Conservation (phyloP, 306 rosid genomes). For the Quercus agrifolia region DNA sequence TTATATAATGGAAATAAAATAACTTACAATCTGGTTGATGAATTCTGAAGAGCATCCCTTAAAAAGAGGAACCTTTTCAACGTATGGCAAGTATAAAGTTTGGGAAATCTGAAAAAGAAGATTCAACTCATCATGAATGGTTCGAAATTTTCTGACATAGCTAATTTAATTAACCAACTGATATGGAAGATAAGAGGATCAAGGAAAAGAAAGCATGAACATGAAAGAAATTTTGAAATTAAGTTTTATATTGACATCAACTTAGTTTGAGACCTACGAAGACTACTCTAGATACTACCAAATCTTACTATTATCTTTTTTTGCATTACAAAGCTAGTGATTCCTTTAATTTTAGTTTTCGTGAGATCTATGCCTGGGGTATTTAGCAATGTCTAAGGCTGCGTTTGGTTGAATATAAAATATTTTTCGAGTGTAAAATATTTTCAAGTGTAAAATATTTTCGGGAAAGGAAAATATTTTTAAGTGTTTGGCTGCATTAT, state of each 20-base stretch:
- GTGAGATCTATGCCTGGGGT: neutral
- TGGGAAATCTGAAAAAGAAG: conserved; percentile 68
- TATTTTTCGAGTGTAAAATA: no score
- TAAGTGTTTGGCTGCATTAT: no score
- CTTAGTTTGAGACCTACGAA: no score
- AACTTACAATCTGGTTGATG: conserved; percentile 88
- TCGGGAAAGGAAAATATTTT: no score
- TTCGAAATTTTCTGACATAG: neutral
- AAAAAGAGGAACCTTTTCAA: conserved; percentile 65
- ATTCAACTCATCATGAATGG: neutral
- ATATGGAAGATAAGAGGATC: neutral
- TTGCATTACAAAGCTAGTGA: neutral
- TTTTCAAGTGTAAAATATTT: no score
- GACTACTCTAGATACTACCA: neutral
- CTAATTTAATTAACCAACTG: neutral
- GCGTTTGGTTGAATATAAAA: no score
- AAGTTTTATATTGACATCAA: neutral
- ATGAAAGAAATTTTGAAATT: neutral
- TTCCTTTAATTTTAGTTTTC: neutral
- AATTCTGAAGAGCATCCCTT: conserved; percentile 80
- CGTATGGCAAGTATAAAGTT: conserved; percentile 59
- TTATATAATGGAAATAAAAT: neutral
- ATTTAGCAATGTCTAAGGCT: neutral
- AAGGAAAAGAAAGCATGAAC: neutral
- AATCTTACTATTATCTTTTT: neutral